Evolutionary conservation across 164 flowering plant genomes (phyloP).

Genomic region (Magnolia changhungtana): DNA sequence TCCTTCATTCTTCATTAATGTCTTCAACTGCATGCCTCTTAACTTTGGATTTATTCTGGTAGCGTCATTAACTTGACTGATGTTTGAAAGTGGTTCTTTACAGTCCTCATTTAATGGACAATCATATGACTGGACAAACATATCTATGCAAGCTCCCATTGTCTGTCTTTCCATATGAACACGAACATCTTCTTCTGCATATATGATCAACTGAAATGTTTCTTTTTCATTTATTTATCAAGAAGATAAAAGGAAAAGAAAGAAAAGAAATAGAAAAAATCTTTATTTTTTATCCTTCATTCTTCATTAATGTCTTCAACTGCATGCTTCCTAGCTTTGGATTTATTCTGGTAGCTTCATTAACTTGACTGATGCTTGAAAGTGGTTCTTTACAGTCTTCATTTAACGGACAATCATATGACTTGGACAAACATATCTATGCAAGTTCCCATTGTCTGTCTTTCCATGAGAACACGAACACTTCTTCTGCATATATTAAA

Average conservation of each 20-base stretch:
- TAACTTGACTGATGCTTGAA: not conserved
- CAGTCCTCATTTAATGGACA: not conserved
- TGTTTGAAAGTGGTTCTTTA: not conserved
- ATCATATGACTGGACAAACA: too few species aligned
- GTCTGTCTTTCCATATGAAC: not conserved
- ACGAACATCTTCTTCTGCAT: too few species aligned
- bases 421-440: too few species aligned
- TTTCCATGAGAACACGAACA: too few species aligned
- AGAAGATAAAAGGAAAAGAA: too few species aligned
- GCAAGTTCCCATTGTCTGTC: not conserved
- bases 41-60: not conserved
- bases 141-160: not conserved
- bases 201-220: too few species aligned
- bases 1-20: not conserved
- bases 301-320: not conserved
- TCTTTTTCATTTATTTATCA: too few species aligned
- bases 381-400: not conserved
- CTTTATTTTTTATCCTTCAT: too few species aligned
- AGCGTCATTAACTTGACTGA: not conserved
- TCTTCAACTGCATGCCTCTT: not conserved
- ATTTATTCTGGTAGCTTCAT: not conserved
- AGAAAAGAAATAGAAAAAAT: too few species aligned
- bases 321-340: not conserved
- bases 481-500: too few species aligned
- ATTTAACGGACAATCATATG: too few species aligned